Conservation (phyloP, 345 rosid species). For the Eucalyptus virginea region DNA sequence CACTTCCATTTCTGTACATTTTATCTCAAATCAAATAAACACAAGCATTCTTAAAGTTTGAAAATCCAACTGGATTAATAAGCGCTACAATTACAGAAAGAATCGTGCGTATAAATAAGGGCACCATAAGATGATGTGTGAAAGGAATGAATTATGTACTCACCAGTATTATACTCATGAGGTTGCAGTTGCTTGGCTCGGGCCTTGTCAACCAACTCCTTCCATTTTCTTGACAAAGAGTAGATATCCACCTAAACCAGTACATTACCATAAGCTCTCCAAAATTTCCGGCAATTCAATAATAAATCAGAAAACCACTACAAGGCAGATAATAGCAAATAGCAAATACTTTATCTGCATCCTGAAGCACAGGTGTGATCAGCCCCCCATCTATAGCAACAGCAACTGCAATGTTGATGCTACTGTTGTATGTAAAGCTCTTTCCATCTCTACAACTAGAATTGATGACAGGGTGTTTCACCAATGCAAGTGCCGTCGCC, state of each 20-base stretch:
- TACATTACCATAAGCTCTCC: neutral
- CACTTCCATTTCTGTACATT: neutral
- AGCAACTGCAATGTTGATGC: constrained; percentile 90
- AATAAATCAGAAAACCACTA: neutral
- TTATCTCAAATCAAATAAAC: neutral
- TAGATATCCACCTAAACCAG: constrained; percentile 74
- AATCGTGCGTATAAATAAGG: neutral
- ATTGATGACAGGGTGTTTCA: constrained; percentile 69
- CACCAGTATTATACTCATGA: constrained; percentile 70
- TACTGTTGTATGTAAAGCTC: constrained; percentile 77
- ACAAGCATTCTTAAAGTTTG: neutral
- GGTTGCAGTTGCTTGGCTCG: constrained; percentile 94
- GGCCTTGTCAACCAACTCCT: constrained; percentile 93
- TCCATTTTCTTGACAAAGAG: constrained; percentile 94
- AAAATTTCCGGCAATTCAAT: neutral
- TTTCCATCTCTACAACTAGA: constrained; percentile 89
- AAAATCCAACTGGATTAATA: neutral
- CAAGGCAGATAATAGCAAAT: neutral
- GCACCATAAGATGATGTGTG: neutral
- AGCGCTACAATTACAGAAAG: neutral
- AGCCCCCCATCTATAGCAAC: constrained; percentile 93
- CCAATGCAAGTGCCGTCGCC: constrained; percentile 90
- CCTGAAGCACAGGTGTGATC: constrained; percentile 94
- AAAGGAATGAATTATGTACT: neutral
- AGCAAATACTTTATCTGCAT: constrained; percentile 77